Conservation (phyloP, 2,329 filamentous ascomycete genomes). For the Monilinia vaccinii-corymbosi region DNA sequence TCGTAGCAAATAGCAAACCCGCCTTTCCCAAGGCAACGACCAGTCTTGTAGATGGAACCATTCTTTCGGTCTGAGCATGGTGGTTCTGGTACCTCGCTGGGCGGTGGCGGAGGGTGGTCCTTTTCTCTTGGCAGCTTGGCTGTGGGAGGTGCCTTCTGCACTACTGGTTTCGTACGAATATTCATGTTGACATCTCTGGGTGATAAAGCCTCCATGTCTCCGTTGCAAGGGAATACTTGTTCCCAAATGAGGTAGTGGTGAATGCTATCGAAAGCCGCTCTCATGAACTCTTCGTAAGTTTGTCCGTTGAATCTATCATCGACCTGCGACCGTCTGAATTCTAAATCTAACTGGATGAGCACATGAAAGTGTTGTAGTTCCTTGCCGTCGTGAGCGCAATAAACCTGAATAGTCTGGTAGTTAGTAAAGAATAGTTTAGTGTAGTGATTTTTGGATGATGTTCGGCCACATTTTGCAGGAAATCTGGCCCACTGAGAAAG, state of each 20-base stretch:
- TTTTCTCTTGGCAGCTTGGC: constrained; percentile 44
- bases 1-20: constrained; percentile 78
- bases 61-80: constrained; percentile 59
- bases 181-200: constrained; percentile 56
- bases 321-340: constrained; percentile 6
- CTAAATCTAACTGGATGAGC: constrained; percentile 8
- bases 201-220: constrained; percentile 55
- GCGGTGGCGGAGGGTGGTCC: constrained; percentile 58
- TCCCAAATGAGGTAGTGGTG: constrained; percentile 19
- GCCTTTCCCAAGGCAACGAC: constrained; percentile 67
- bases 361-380: constrained; percentile 15
- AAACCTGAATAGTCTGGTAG: constrained; percentile 23
- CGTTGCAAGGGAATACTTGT: constrained; percentile 31
- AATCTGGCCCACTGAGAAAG: constrained; percentile 17
- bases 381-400: constrained; percentile 20
- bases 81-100: constrained; percentile 49
- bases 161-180: constrained; percentile 35
- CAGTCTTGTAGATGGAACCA: constrained; percentile 65
- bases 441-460: constrained; percentile 11
- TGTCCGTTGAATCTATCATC: constrained; percentile 7
- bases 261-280: constrained; percentile 13
- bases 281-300: constrained; percentile 17
- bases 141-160: constrained; percentile 40
- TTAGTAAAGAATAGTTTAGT: constrained; percentile 27
- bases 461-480: constrained; percentile 16